phyloP scores from a whole-genome alignment of 192 early-diverging fungal species.

The Piromyces sp. region DNA sequence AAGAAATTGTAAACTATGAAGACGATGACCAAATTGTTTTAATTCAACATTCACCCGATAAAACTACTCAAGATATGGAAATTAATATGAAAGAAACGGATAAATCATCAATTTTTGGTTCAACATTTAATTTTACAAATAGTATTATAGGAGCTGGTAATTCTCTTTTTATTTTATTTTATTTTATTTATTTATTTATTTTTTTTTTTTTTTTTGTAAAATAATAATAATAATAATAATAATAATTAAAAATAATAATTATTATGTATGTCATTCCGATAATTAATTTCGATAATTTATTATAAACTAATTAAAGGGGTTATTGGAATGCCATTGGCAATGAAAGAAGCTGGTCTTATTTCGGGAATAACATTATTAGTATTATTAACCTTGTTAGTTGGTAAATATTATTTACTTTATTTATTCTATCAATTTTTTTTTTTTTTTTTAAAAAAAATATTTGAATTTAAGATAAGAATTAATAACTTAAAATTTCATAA shows the following conservation, averaged over 20 bases:
- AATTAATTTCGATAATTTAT: not conserved
- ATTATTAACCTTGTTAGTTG: slow-evolving; percentile 33
- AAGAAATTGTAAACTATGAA: not conserved
- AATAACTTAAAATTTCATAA: no score
- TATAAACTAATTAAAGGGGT: not conserved
- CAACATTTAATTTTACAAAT: slow-evolving; percentile 69
- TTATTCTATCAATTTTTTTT: no score
- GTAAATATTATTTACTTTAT: slow-evolving; percentile 23
- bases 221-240: no score
- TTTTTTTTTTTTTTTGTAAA: no score
- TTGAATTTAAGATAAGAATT: no score
- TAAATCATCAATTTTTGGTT: not conserved
- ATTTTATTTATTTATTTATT: no score
- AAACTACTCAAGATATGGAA: no score
- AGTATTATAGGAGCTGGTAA: slow-evolving; percentile 84
- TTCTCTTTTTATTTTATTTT: no score
- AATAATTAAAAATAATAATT: no score
- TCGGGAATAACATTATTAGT: slow-evolving; percentile 26
- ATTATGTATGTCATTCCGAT: no score
- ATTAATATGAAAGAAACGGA: not conserved
- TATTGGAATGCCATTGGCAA: slow-evolving; percentile 69
- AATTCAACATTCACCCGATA: not conserved
- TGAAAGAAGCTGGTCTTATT: slow-evolving; percentile 59
- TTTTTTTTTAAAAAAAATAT: not conserved
- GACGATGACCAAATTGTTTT: not conserved